Base-by-base conservation (phyloP, 495 filamentous ascomycete genomes). In the Chaetomidium leptoderma region DNA sequence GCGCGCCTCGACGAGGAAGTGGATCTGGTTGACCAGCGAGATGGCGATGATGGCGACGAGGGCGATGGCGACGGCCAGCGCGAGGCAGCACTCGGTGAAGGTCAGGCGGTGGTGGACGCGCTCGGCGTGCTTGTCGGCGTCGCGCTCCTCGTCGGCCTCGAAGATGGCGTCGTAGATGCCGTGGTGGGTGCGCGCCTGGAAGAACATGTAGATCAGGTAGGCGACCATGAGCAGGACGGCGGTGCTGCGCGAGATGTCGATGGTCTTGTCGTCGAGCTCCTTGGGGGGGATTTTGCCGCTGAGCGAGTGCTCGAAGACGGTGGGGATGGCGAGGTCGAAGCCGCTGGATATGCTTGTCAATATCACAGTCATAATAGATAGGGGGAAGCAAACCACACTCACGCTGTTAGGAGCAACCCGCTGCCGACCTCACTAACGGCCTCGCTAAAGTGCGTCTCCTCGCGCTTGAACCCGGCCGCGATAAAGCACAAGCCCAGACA, bases 161-260 rank as follows among this genome's bases (percentile, higher is more conserved):
- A 96, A 79, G 42, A 74, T 61, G 42, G 67, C 72, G 58, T 76
- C 70, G 74, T 89, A 95, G 46, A 95, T 83, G 37, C 83, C 80
- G 66, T 95, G 86, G 70, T 96, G 90, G 8, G 89, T 90, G 46
- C 81, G 85, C 59, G 87, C 79, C 64, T 96, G 91, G 75, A 92
- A 97, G 61, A 78, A 86, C 42, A 92, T 66, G 66, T 86, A 96
- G 61, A 88, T 85, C 17, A 83, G 59, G 66, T 90, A 97, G 17
- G 91, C 86, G 30, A 90, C 69, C 13, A 97, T 75, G 4, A 97
- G 82, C 39, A 96, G 81, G 30, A 96, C 75, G 0, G 92, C 78
- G 2, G 86, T 85, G 42, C 86, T 84, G 57, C 88, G 85, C 54
- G 87, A 92, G 62, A 96, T 87, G 11, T 76, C 78, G 24, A 88